Evolutionary conservation across 176 grass and related monocot species (phyloP).

Genomic region (Aegilops umbellulata): DNA sequence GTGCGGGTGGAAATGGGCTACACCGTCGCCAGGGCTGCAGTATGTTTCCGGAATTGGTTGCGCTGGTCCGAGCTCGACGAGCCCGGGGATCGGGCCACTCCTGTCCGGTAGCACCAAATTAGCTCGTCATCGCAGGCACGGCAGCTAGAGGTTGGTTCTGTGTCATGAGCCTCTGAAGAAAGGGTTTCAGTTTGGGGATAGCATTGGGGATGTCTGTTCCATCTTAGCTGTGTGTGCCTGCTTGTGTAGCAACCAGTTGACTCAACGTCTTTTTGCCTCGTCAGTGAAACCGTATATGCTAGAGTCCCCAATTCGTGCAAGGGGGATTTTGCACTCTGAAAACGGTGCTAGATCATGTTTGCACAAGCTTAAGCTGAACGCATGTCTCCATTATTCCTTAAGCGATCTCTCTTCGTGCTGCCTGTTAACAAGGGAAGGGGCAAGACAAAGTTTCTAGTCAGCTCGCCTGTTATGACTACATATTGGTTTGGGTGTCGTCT

Average conservation of each 20-base stretch:
- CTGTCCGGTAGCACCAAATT: too few relatives aligned
- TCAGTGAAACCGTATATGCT: not conserved
- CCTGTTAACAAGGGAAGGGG: not conserved
- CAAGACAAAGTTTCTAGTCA: not conserved
- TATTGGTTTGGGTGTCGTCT: not conserved
- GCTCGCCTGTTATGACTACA: not conserved
- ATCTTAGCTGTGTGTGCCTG: too few relatives aligned
- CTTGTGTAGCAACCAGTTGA: not conserved
- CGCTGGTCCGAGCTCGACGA: too few relatives aligned
- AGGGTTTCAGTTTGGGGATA: too few relatives aligned
- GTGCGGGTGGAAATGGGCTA: not conserved
- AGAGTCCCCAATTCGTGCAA: not conserved
- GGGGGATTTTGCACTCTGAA: not conserved
- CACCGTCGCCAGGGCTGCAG: too few relatives aligned
- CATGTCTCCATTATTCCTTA: not conserved
- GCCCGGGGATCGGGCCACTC: too few relatives aligned
- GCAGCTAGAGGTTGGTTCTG: too few relatives aligned
- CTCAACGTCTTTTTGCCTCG: too few relatives aligned
- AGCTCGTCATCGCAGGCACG: too few relatives aligned
- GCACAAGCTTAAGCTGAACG: not conserved
- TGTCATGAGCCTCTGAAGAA: too few relatives aligned
- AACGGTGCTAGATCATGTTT: not conserved
- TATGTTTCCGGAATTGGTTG: too few relatives aligned
- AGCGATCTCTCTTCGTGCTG: not conserved
- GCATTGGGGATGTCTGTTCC: too few relatives aligned